Base-by-base conservation (phyloP, 306 rosid genomes). In the Prunus kanzakura region DNA sequence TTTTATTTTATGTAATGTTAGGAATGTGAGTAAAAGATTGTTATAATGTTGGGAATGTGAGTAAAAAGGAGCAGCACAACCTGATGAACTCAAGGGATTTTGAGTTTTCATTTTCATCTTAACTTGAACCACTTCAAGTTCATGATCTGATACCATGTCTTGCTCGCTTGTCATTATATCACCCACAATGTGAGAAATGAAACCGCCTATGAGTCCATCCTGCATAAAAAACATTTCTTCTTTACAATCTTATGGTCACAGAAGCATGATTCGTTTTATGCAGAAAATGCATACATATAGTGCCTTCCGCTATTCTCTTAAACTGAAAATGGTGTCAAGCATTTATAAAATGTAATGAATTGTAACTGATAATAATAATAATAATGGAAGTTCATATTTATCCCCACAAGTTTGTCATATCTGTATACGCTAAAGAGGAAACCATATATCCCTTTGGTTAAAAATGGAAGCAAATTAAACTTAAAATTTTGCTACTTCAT, bases 1-100 rank as follows among this genome's bases (percentile, higher is more conserved):
- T 29, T 45, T 19, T n/a, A 57, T 25, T 66, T 15, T 56, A 47
- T 1, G 15, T 62, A 75, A 80, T 75, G 84, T 80, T 80, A 74
- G 80, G 83, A 13, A 74, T 80, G 71, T 67, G 83, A 75, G 80
- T 80, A 75, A 74, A 80, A 30, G 63, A 69, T 19, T 18, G 45
- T 20, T 9, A 32, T 60, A 68, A 74, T 74, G 83, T 67, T 73
- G 61, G 79, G 75, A 57, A 73, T 73, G 75, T 67, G 75, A 80
- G 79, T 73, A 73, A 79, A 69, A 16, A 19, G 52, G 67, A 25
- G 46, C 25, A 66, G 71, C 29, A 23, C 19, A 51, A 63, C 69
- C 62, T 62, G 77, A 51, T 50, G 77, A 73, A 23, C 76, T 23
- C 25, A 10, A 43, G 25, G 67, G 55, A 51, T 32, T 16, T 25